Evolutionary conservation across 75 land plant species (phyloP), one percentile per base, ranked within the genome.

Genomic region (Pseudotsuga menziesii): DNA sequence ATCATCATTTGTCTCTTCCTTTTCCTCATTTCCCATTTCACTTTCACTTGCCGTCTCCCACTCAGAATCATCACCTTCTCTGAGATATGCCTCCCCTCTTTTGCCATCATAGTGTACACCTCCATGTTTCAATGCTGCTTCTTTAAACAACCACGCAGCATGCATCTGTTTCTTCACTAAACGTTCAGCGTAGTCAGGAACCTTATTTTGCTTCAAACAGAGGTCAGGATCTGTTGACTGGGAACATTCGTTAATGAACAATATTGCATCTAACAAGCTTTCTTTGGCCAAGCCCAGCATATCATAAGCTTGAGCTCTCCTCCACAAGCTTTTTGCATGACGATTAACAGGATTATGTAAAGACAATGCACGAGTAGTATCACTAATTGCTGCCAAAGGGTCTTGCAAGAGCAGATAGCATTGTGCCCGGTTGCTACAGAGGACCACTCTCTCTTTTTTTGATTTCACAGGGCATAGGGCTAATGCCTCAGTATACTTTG

Each of bases 251-350:
- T 96, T 96, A 73, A 96, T 96, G 81, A 92, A 97, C 77, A 97
- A 78, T 79, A 97, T 94, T 5, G 99, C 99, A 89, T 97, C 99
- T 41, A 97, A 83, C 72, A 97, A 86, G 80, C 99, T 97, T 78
- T 97, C 99, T 72, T 97, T 97, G 57, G 95, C 90, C 48, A 92
- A 83, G 2, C 95, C 93, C 70, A 97, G 86, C 83, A 94, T 92
- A 72, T 97, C 99, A 80, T 94, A 97, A 41, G 99, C 99, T 83
- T 97, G 99, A 26, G 99, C 99, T 84, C 99, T 82, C 82, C 99
- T 93, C 99, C 99, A 96, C 25, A 96, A 87, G 80, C 97, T 93
- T 77, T 92, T 96, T 72, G 94, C 90, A 82, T 96, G 99, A 29
- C 97, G 92, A 74, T 96, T 96, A 25, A 90, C 84, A 12, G 99